Evolutionary conservation across 1,284 basidiomycete genomes (phyloP).

Genomic region (Meripilus lineatus): DNA sequence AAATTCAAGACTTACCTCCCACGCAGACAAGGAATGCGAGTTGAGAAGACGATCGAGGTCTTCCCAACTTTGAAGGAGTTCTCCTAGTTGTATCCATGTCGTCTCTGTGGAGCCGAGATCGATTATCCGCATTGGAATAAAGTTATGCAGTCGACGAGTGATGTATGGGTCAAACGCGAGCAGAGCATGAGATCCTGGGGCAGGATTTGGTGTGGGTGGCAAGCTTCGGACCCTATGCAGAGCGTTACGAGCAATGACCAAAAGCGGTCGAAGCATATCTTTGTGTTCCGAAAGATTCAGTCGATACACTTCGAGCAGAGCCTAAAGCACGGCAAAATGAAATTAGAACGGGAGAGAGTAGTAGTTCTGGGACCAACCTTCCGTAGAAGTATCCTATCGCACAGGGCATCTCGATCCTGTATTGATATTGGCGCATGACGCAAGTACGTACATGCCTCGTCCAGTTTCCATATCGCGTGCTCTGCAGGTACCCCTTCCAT

Average conservation of each 20-base stretch:
- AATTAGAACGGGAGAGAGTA: background rate
- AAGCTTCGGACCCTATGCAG: conserved; percentile 37
- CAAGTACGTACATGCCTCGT: conserved; percentile 50
- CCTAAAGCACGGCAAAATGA: conserved; percentile 33
- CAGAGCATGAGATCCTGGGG: conserved; percentile 42
- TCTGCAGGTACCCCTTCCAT: conserved; percentile 63
- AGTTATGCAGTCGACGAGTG: conserved; percentile 63
- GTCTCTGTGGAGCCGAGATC: conserved; percentile 43
- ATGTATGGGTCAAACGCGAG: conserved; percentile 69
- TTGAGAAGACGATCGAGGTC: conserved; percentile 46
- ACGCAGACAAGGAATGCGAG: conserved; percentile 43
- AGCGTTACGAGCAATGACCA: conserved; percentile 37
- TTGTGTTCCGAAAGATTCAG: conserved; percentile 32
- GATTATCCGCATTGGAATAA: conserved; percentile 67
- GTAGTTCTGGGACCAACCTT: conserved; percentile 38
- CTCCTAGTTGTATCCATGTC: conserved; percentile 49
- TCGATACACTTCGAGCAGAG: conserved; percentile 48
- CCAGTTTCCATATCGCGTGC: conserved; percentile 54
- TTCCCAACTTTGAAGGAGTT: conserved; percentile 52
- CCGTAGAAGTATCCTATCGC: conserved; percentile 49
- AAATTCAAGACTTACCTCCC: conserved; percentile 48
- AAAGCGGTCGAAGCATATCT: conserved; percentile 32
- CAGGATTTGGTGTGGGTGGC: conserved; percentile 31
- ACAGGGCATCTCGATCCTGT: conserved; percentile 32
- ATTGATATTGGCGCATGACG: conserved; percentile 29